Evolutionary conservation across 805 yeast species (phyloP), one percentile per base, ranked within the genome.

Genomic region (Helenozyma rhizophorensis): DNA sequence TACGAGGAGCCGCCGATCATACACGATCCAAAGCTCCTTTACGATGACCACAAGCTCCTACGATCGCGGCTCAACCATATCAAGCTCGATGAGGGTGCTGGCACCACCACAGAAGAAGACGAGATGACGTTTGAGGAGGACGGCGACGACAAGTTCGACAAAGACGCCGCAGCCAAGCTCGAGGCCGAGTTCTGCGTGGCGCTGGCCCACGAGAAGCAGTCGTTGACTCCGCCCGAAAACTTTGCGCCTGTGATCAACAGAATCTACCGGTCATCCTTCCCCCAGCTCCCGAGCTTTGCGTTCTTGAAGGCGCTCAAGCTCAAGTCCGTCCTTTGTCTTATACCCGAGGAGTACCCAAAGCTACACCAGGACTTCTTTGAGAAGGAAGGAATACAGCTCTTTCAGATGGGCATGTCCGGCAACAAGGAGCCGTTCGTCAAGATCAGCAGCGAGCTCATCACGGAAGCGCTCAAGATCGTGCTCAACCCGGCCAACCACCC

Each of bases 341-440:
- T 90, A 10, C 95, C 97, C 0, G 98, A 93, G 53, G 88, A 82
- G 16, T 90, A 90, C 51, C 97, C 98, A 0, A 68, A 64, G 21
- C 86, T 83, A 42, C 87, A 89, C 50, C 46, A 56, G 23, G 76
- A 76, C 30, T 88, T 86, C 50, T 61, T 86, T 37, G 53, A 68
- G 24, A 62, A 68, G 24, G 70, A 86, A 30, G 69, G 70, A 14
- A 87, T 93, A 30, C 61, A 72, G 45, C 67, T 89, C 23, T 85
- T 79, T 51, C 97, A 88, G 57, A 79, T 90, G 23, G 96, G 97
- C 1, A 75, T 93, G 78, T 80, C 93, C 27, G 98, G 97, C 6
- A 93, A 93, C 56, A 93, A 93, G 53, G 96, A 88, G 51, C 96
- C 96, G 9, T 87, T 88, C 62, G 95, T 86, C 27, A 81, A 83